Evolutionary conservation across 345 rosid species (phyloP).

Genomic region (Physaria fendleri): DNA sequence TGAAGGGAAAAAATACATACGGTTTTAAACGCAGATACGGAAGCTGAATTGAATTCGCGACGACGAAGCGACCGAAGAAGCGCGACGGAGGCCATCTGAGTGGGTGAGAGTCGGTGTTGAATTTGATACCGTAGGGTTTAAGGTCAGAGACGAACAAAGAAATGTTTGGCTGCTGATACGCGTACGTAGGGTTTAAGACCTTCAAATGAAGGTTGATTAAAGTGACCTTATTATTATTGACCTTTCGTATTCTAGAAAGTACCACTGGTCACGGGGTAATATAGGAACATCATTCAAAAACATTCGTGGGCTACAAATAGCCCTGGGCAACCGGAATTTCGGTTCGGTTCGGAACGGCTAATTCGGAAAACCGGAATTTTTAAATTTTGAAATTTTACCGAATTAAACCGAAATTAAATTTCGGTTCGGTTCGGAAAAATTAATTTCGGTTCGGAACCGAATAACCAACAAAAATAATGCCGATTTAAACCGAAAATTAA

Average conservation of each 20-base stretch:
- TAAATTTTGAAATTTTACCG: no score
- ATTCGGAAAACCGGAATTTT: no score
- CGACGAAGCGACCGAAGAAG: conserved; percentile 40
- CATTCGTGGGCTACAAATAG: conserved; percentile 26
- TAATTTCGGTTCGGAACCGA: no score
- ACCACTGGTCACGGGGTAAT: neutral
- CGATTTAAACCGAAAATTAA: no score
- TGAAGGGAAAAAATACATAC: conserved; percentile 19
- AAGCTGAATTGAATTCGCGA: conserved; percentile 42
- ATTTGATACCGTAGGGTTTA: conserved; percentile 22
- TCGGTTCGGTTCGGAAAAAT: no score
- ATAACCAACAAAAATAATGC: no score
- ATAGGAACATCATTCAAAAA: neutral
- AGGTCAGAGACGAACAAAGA: neutral
- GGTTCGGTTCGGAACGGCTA: no score
- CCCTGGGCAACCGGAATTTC: no score
- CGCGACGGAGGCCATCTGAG: conserved; percentile 42
- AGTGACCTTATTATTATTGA: neutral
- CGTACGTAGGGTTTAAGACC: conserved; percentile 31
- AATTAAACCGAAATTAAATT: no score
- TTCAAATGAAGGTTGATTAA: neutral
- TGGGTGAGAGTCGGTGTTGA: conserved; percentile 3
- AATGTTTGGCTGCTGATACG: conserved; percentile 12
- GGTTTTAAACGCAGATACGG: conserved; percentile 41
- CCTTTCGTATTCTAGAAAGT: neutral